Base-by-base conservation (phyloP, 768 basidiomycete genomes). In the Suillus bovinus region DNA sequence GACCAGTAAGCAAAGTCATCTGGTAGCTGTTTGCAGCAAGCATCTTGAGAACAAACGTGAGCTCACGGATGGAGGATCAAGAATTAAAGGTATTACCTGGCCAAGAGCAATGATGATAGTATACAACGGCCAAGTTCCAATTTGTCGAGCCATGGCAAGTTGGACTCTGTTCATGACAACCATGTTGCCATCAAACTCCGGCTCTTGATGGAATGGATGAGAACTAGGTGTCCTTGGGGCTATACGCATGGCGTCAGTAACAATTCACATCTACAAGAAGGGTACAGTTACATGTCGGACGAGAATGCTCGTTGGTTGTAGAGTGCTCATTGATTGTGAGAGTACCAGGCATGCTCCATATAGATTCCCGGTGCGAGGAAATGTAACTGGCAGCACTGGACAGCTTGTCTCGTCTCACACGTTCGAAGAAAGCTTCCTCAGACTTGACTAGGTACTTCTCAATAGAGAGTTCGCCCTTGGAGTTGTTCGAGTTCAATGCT, bases 11-110 rank as follows among this genome's bases (percentile, higher is more conserved):
- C 39, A 97, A 78, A 20, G 94, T 96, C 70, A 96, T 91, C 77
- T 97, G 95, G 85, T 96, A 97, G 70, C 94, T 96, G 34, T 93
- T 94, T 4, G 93, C 93, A 61, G 89, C 87, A 65, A 94, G 76
- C 90, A 94, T 93, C 85, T 90, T 67, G 9, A 54, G 60, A 56
- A 29, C 16, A 16, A 33, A 62, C 46, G 29, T 29, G 22, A 36
- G 39, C 69, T 39, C 66, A 62, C 41, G 9, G 33, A 49, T 14
- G 31, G 31, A 13, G 36, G 38, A 34, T 29, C 13, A 20, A 60
- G 20, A 17, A n/a, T 13, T 8, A 1, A 17, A 27, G 33, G 47
- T 68, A 83, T 52, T 54, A 86, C 84, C 81, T 93, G 94, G 38
- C 94, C 94, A 34, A 90, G 66, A 33, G 88, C 94, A 64, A 96